These are phyloP conservation scores for Boletus vermiculosoides DNA, from an alignment of 768 basidiomycete genomes.

Conservation along the genomic window DNA sequence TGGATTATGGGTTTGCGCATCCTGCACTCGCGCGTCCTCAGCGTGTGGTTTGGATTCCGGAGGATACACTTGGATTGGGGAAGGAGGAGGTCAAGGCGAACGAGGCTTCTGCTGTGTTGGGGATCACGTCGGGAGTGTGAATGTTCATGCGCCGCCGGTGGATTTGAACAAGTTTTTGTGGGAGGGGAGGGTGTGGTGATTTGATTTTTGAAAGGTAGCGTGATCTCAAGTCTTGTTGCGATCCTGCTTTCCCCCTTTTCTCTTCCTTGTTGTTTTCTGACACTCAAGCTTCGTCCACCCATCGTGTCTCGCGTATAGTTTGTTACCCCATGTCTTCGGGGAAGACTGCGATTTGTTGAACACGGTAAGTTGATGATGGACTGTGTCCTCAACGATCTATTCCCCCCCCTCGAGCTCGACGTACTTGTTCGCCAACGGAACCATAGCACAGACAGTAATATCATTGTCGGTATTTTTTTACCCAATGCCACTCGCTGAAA, in stretches of 20 bases:
- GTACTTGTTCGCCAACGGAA: too few species aligned
- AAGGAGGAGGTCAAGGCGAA: constrained; percentile 61
- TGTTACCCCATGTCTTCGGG: too few species aligned
- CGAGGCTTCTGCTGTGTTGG: constrained; percentile 49
- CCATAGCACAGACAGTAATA: too few species aligned
- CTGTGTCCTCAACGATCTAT: too few species aligned
- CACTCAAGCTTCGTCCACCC: background rate
- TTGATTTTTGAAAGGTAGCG: background rate
- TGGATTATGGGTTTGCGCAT: constrained; percentile 77
- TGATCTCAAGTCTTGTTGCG: background rate
- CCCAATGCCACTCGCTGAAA: background rate
- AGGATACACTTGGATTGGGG: constrained; percentile 55
- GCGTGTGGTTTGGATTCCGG: constrained; percentile 81
- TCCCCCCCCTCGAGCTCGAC: too few species aligned
- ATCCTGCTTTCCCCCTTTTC: background rate
- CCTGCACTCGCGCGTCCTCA: constrained; percentile 77
- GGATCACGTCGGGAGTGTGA: constrained; percentile 49
- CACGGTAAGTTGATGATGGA: too few species aligned
- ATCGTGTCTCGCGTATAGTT: background rate
- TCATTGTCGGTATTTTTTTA: too few species aligned
- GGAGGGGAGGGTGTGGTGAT: background rate
- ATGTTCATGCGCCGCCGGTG: constrained; percentile 20
- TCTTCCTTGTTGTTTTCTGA: background rate
- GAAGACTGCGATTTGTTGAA: too few species aligned
- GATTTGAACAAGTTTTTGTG: constrained; percentile 32